phyloP scores from a whole-genome alignment of 108 stramenopile species.

The Pseudonitzschia multiseries region DNA sequence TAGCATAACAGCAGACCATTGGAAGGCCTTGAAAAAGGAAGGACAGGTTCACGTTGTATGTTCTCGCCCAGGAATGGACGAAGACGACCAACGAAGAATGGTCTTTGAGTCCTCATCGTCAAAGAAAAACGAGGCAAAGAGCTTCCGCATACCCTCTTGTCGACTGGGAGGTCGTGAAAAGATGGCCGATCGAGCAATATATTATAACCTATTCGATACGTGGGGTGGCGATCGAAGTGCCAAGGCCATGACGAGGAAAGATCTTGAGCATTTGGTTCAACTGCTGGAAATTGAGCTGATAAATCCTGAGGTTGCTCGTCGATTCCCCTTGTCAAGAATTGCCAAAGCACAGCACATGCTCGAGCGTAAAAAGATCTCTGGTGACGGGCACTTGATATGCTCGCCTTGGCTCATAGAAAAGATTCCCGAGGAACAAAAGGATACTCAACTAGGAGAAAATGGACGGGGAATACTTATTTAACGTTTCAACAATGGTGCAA shows the following conservation, averaged over 20 bases:
- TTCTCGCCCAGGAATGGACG: constrained; percentile 30
- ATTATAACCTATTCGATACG: constrained; percentile 51
- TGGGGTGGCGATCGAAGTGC: constrained; percentile 41
- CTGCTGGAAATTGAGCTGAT: constrained; percentile 47
- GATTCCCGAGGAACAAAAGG: not conserved
- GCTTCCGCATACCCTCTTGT: constrained; percentile 9
- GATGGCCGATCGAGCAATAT: constrained; percentile 29
- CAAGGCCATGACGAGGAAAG: constrained; percentile 43
- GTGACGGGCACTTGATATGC: constrained; percentile 43
- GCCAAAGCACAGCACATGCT: constrained; percentile 55
- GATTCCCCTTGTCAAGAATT: constrained; percentile 62
- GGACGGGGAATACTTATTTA: constrained; percentile 2
- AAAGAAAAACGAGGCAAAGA: constrained; percentile 1
- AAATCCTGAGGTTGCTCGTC: constrained; percentile 53
- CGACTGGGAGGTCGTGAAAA: constrained; percentile 12
- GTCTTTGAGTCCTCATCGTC: constrained; percentile 10
- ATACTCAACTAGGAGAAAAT: not conserved
- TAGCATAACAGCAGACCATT: constrained; percentile 34
- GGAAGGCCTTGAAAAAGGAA: constrained; percentile 34
- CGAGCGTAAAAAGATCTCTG: constrained; percentile 37
- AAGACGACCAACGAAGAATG: not conserved
- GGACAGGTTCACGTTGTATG: constrained; percentile 39
- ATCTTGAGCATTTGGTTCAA: constrained; percentile 62
- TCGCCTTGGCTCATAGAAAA: constrained; percentile 44
- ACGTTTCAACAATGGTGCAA: not conserved